phyloP scores from a whole-genome alignment of 768 basidiomycete genomes.

The Hericium alpestre region DNA sequence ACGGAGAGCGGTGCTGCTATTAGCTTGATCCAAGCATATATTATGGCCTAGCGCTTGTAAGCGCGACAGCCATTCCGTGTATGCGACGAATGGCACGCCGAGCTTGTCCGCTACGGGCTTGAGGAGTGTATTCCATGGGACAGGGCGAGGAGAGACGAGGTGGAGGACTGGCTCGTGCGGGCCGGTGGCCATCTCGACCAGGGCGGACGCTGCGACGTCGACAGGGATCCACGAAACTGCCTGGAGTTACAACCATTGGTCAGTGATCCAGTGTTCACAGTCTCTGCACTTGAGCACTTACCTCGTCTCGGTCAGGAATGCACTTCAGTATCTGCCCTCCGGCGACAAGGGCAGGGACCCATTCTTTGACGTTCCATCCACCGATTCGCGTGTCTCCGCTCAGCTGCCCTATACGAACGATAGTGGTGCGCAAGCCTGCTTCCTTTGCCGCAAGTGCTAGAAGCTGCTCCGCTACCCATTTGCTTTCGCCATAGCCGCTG shows the following conservation, averaged over 20 bases:
- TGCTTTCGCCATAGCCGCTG: conserved; percentile 6
- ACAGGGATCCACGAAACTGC: conserved; percentile 5
- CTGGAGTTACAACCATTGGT: background rate
- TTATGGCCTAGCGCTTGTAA: background rate
- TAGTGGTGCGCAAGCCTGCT: conserved; percentile 4
- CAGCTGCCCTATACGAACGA: conserved; percentile 11
- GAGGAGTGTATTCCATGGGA: background rate
- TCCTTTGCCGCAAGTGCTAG: background rate
- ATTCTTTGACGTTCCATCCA: conserved; percentile 4
- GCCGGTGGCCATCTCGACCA: conserved; percentile 2
- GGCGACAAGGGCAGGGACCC: conserved; percentile 9
- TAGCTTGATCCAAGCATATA: background rate
- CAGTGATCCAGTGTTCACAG: background rate
- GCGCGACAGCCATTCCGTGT: background rate
- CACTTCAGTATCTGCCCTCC: background rate
- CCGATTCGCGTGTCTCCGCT: background rate
- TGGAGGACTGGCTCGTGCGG: conserved; percentile 3
- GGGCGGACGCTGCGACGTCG: conserved; percentile 4
- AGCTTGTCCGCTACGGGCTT: background rate
- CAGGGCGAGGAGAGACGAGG: conserved; percentile 5
- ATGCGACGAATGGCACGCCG: conserved; percentile 1
- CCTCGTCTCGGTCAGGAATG: background rate
- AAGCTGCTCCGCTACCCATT: conserved; percentile 16
- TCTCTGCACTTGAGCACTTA: background rate
- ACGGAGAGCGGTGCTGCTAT: conserved; percentile 8